Evolutionary conservation across 129 eudicot genomes (phyloP).

Genomic region (Silybum marianum): DNA sequence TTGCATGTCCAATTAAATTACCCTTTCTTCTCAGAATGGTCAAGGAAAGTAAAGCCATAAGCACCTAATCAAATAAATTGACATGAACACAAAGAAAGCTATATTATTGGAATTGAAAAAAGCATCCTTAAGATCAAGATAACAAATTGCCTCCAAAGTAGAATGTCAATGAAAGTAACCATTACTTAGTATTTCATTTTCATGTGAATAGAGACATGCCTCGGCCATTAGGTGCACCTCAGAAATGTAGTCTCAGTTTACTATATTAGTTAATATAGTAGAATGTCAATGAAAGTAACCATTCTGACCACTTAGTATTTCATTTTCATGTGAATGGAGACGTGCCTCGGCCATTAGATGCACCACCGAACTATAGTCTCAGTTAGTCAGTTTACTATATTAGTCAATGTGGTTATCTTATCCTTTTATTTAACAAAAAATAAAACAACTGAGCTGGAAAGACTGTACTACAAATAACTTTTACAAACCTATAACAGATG

Average conservation of each 20-base stretch:
- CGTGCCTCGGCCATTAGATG: neutral
- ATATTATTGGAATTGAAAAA: neutral
- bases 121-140: neutral
- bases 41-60: neutral
- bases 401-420: neutral
- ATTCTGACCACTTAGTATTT: neutral
- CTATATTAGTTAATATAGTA: neutral
- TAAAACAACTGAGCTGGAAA: slow-evolving; percentile 3
- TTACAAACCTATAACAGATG: slow-evolving; percentile 87
- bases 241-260: neutral
- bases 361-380: neutral
- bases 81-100: neutral
- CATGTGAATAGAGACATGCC: neutral
- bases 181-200: neutral
- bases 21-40: neutral
- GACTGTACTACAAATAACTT: slow-evolving; percentile 5
- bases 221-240: neutral
- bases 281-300: neutral
- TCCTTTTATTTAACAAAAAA: neutral
- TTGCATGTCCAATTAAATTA: neutral
- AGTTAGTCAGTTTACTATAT: slow-evolving; percentile 8
- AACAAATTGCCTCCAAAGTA: neutral
- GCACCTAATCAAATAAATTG: neutral
- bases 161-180: neutral
- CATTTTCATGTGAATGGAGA: neutral